A percentile compares a stretch with the other conserved stretches of the same genome.
These are phyloP conservation scores for Glycine soja DNA, from an alignment of 306 rosid genomes.

Conservation along the genomic window DNA sequence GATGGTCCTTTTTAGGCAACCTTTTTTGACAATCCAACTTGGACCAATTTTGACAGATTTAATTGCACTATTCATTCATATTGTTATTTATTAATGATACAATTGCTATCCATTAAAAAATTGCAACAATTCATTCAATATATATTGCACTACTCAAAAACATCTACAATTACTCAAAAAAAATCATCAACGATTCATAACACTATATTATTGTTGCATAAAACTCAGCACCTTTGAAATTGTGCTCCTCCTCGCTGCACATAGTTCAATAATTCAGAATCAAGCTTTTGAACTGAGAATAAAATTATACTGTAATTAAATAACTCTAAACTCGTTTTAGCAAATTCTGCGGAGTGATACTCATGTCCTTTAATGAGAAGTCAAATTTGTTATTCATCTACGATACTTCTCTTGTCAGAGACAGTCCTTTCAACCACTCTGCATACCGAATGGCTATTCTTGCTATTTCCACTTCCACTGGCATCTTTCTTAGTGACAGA, in stretches of 20 bases:
- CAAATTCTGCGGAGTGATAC: constrained; percentile 19
- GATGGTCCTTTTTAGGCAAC: no score
- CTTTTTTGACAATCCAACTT: no score
- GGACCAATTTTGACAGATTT: no score
- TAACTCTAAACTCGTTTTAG: constrained; percentile 8
- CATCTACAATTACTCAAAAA: no score
- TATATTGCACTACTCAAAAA: no score
- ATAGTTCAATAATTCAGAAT: constrained; percentile 1
- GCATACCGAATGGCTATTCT: constrained; percentile 49
- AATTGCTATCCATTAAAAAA: no score
- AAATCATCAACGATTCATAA: no score
- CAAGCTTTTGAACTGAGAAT: constrained; percentile 13
- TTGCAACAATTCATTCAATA: no score
- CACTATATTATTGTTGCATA: background rate
- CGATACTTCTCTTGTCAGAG: constrained; percentile 75
- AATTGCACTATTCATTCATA: no score
- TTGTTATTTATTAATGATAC: no score
- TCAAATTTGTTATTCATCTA: constrained; percentile 45
- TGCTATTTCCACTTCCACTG: constrained; percentile 49
- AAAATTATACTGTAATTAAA: background rate
- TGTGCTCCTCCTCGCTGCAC: background rate
- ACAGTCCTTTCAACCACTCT: constrained; percentile 53
- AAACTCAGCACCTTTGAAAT: constrained; percentile 15
- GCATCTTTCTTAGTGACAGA: constrained; percentile 54
- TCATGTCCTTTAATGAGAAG: background rate